These are phyloP conservation scores for Orobanche coerulescens DNA, from an alignment of 257 asterid genomes.

Conservation along the genomic window DNA sequence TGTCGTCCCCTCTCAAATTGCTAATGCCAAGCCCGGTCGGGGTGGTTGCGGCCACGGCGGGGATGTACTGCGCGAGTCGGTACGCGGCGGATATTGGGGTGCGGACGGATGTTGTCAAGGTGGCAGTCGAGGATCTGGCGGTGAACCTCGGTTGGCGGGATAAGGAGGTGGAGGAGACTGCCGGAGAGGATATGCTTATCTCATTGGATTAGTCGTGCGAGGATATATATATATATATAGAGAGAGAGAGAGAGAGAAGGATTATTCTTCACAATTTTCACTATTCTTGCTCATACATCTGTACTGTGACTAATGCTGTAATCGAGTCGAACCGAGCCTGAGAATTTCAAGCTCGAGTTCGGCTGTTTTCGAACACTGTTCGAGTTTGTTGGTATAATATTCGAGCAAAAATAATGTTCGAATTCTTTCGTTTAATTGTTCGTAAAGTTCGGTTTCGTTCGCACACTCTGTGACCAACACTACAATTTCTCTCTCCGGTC, in stretches of 20 bases:
- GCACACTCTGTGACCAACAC: conserved; percentile 50
- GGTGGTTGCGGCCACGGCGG: conserved; percentile 75
- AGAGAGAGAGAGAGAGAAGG: too few relatives aligned
- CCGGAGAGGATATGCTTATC: conserved; percentile 21
- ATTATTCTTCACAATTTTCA: conserved; percentile 37
- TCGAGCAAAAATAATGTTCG: too few relatives aligned
- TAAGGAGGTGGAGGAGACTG: conserved; percentile 25
- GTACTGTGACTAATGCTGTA: too few relatives aligned
- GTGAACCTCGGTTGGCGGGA: conserved; percentile 57
- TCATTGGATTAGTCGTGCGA: conserved; percentile 10
- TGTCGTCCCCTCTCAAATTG: conserved; percentile 72
- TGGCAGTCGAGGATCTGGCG: conserved; percentile 74
- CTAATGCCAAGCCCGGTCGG: conserved; percentile 81
- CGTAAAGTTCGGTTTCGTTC: too few relatives aligned
- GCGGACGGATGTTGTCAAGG: conserved; percentile 66
- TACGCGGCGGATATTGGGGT: conserved; percentile 91
- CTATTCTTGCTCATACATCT: conserved; percentile 61
- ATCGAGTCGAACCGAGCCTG: too few relatives aligned
- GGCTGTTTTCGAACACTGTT: too few relatives aligned
- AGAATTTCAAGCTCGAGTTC: too few relatives aligned
- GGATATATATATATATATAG: too few relatives aligned
- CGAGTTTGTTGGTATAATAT: too few relatives aligned
- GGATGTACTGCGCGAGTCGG: conserved; percentile 85
- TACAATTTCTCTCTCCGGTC: conserved; percentile 32
- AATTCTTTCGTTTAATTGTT: too few relatives aligned